phyloP scores from a whole-genome alignment of 768 basidiomycete genomes.

The Brasilioporus rufonigricans region DNA sequence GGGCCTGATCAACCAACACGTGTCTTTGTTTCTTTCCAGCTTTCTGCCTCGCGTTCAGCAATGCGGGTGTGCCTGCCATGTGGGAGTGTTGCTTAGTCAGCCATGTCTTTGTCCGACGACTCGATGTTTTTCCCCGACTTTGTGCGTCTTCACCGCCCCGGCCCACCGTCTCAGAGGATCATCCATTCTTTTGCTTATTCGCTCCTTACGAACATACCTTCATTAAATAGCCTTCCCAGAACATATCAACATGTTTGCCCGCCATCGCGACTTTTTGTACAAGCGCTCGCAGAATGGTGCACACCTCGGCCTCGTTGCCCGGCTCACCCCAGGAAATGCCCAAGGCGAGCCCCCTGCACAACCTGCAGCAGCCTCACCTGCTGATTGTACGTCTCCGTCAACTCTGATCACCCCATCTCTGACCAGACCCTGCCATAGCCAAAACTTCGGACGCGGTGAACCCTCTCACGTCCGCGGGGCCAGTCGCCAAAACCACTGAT shows the following conservation, averaged over 20 bases:
- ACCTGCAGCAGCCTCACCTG: neutral
- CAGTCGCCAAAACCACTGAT: constrained; percentile 15
- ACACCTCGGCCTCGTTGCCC: constrained; percentile 11
- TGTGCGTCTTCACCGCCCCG: neutral
- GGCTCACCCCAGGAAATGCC: neutral
- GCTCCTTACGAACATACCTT: constrained; percentile 22
- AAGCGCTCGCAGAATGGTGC: constrained; percentile 12
- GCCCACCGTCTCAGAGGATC: neutral
- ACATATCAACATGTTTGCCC: constrained; percentile 14
- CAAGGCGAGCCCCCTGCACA: neutral
- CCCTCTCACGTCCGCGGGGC: neutral
- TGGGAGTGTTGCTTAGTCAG: neutral
- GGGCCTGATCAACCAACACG: too few relatives aligned
- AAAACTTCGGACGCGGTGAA: neutral
- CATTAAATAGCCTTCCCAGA: neutral
- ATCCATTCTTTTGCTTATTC: constrained; percentile 22
- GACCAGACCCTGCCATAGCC: constrained; percentile 2
- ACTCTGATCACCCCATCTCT: neutral
- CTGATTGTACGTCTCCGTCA: neutral
- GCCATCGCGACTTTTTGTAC: constrained; percentile 11
- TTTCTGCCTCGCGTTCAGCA: too few relatives aligned
- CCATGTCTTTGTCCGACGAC: neutral
- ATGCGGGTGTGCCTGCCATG: too few relatives aligned
- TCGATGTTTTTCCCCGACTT: neutral
- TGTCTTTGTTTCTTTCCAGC: neutral